phyloP scores from a whole-genome alignment of 1,284 basidiomycete genomes.

The Malassezia furfur region DNA sequence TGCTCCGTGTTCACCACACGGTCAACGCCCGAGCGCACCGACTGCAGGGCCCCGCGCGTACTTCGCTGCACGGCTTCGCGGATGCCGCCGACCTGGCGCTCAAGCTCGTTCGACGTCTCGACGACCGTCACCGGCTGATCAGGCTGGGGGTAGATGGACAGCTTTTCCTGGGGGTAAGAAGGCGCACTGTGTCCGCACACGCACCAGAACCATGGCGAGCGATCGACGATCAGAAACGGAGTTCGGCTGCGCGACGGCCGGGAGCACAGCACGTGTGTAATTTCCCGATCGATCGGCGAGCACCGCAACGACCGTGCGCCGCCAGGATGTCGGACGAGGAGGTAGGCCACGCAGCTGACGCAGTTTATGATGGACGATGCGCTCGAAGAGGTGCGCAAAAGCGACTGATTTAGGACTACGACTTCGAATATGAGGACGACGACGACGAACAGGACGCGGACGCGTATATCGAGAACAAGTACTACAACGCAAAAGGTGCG shows the following conservation, averaged over 20 bases:
- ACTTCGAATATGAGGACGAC: slow-evolving; percentile 75
- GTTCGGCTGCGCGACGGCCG: neutral
- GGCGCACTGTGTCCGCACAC: neutral
- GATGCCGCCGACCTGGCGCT: slow-evolving; percentile 30
- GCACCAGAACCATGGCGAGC: no score
- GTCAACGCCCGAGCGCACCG: slow-evolving; percentile 23
- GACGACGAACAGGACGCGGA: slow-evolving; percentile 58
- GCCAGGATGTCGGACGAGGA: slow-evolving; percentile 16
- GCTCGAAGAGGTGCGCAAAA: slow-evolving; percentile 27
- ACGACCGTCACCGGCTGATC: slow-evolving; percentile 25
- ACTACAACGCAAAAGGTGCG: slow-evolving; percentile 91
- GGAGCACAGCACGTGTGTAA: slow-evolving; percentile 1
- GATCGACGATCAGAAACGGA: no score
- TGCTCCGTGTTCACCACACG: slow-evolving; percentile 39
- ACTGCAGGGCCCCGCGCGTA: slow-evolving; percentile 19
- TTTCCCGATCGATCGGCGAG: slow-evolving; percentile 1
- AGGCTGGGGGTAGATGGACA: slow-evolving; percentile 31
- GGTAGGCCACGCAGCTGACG: neutral
- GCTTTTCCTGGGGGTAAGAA: slow-evolving; percentile 16
- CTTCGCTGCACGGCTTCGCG: slow-evolving; percentile 23
- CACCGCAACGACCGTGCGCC: neutral
- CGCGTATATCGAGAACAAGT: slow-evolving; percentile 95
- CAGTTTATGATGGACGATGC: slow-evolving; percentile 47
- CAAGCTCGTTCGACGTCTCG: slow-evolving; percentile 34
- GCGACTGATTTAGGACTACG: slow-evolving; percentile 65